Evolutionary conservation across 257 asterid genomes (phyloP).

Genomic region (Haberlea rhodopensis): DNA sequence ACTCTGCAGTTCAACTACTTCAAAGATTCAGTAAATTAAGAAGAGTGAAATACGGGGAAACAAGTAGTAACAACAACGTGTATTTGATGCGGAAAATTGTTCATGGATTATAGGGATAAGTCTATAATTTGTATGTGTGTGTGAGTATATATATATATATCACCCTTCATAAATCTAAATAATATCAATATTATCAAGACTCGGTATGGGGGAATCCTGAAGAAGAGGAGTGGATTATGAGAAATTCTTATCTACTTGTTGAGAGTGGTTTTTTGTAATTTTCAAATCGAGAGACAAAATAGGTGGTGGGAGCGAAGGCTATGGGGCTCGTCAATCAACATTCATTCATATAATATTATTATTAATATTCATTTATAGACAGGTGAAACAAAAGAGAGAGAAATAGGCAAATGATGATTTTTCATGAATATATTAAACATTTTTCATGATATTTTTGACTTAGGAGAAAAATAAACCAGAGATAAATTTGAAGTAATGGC

Average conservation of each 20-base stretch:
- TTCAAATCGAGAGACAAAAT: slow-evolving; percentile 23
- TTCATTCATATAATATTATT: slow-evolving; percentile 26
- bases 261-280: slow-evolving; percentile 11
- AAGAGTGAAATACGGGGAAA: slow-evolving; percentile 28
- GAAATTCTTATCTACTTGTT: slow-evolving; percentile 47
- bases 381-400: background rate
- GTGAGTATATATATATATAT: too few relatives aligned
- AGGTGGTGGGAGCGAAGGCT: slow-evolving; percentile 27
- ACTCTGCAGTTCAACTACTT: slow-evolving; percentile 15
- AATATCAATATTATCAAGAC: slow-evolving; percentile 19
- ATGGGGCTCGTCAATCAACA: slow-evolving; percentile 42
- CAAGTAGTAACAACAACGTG: slow-evolving; percentile 29
- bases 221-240: slow-evolving; percentile 28
- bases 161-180: too few relatives aligned
- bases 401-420: background rate
- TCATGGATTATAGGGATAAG: slow-evolving; percentile 24
- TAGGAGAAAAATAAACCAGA: too few relatives aligned
- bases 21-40: slow-evolving; percentile 20
- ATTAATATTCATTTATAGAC: background rate
- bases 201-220: slow-evolving; percentile 19
- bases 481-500: background rate
- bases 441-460: slow-evolving; percentile 16
- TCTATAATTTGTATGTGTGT: background rate
- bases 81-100: background rate
- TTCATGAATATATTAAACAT: slow-evolving; percentile 17